Base-by-base conservation (phyloP, 1,284 basidiomycete species). In the Tylopilus sp. region DNA sequence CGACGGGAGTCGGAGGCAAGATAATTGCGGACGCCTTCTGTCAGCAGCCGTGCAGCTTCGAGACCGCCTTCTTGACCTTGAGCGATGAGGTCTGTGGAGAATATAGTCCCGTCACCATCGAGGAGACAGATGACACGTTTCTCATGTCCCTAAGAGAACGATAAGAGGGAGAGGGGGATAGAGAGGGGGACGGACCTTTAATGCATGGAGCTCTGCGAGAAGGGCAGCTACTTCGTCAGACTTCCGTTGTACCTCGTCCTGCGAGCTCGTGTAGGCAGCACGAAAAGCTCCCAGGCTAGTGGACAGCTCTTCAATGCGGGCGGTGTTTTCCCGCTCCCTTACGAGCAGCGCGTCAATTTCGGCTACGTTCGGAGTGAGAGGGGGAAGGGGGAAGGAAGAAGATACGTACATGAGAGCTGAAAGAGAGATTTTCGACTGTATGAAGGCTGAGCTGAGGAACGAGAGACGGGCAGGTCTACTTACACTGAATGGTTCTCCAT, bases 101-200 rank as follows among this genome's bases (percentile, higher is more conserved):
- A 86, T 46, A 86, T 81, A 9, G 76, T 73, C 3, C 82, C 84
- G 56, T 86, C 83, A 18, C 84, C 85, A 55, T 87, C 84, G 47
- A 87, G 68, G 40, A 87, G 72, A 53, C 74, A 73, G 35, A 79
- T 66, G 36, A 81, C 71, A 44, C 81, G 77, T 55, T 75, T 71
- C 26, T 77, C 78, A 68, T 63, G 60, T 5, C 59, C 61, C 64
- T 65, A 41, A 19, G 39, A 49, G 43, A 31, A 29, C 9, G 18
- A 19, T 58, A 11, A 45, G 49, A 31, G 34, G n/a, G 48, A 19
- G 46, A 10, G 30, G 18, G 29, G 4, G 34, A 4, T 7, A 8
- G 33, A 8, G 26, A 11, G 30, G n/a, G 1, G 11, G 26, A 8
- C 23, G 25, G 11, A 55, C 62, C 55, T 66, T 68, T 38, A 64